Evolutionary conservation across 768 basidiomycete genomes (phyloP).

Genomic region (Candolleomyces efflorescens): DNA sequence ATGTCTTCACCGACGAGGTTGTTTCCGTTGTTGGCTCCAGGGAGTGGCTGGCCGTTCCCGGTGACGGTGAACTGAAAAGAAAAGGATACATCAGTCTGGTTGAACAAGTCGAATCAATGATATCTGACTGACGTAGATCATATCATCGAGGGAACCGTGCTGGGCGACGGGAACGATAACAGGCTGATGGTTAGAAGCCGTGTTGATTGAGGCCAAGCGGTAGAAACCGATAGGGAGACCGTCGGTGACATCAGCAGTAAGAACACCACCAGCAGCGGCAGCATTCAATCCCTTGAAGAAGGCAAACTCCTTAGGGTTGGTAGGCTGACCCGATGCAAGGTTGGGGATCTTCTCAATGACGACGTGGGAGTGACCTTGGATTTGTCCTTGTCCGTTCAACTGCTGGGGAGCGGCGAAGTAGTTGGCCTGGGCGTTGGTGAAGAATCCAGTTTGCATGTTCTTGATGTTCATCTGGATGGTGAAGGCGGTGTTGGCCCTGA

Average conservation of each 20-base stretch:
- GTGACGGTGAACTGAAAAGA: conserved; percentile 14
- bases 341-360: conserved; percentile 44
- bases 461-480: conserved; percentile 33
- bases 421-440: conserved; percentile 46
- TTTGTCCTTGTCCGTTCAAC: conserved; percentile 35
- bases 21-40: conserved; percentile 5
- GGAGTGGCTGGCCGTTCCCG: conserved; percentile 9
- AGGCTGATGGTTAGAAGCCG: conserved; percentile 47
- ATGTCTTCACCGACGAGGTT: conserved; percentile 1
- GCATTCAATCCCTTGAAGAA: conserved; percentile 64
- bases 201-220: conserved; percentile 50
- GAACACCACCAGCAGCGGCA: conserved; percentile 45
- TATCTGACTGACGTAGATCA: conserved; percentile 34
- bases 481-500: conserved; percentile 40
- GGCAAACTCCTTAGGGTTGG: conserved; percentile 48
- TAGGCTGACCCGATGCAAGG: conserved; percentile 36
- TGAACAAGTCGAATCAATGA: not conserved
- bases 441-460: conserved; percentile 41
- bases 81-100: not conserved
- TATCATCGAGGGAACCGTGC: conserved; percentile 47
- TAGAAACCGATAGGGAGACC: conserved; percentile 59
- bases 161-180: conserved; percentile 45
- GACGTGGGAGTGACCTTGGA: conserved; percentile 56
- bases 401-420: conserved; percentile 51
- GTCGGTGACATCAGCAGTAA: conserved; percentile 39